Base-by-base conservation (phyloP, 495 filamentous ascomycete species). In the Trichoderma asperelloides region DNA sequence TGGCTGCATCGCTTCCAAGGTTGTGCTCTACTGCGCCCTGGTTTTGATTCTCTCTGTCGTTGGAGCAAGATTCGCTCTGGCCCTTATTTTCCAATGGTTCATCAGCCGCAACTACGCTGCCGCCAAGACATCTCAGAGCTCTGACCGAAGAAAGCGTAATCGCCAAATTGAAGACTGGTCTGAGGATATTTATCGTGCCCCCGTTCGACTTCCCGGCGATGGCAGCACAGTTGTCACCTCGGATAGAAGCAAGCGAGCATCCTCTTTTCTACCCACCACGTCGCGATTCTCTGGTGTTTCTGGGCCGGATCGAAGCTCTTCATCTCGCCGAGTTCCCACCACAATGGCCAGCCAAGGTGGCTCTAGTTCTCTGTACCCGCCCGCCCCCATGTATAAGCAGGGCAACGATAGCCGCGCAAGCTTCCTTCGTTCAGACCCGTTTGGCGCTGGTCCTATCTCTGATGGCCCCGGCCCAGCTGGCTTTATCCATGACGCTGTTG, bases 161-260 rank as follows among this genome's bases (percentile, higher is more conserved):
- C 88, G 91, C 68, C 91, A 98, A 74, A 99, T 99, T 67, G 96
- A 99, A 77, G 94, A 97, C 70, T 99, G 96, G 96, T 89, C 87
- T 15, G 93, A 99, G 68, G 96, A 99, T 70, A 98, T 98, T 71
- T 97, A 98, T 72, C 88, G 92, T 33, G 89, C 93, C 13, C 91
- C 91, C 2, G 91, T 91, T 67, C 88, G 91, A 62, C 79, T 97
- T 69, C 79, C 84, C 0, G 84, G 84, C 3, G 93, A 97, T 68
- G 81, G 81, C 6, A 85, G 82, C 74, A 82, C 85, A 69, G 78
- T 84, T 66, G 80, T 77, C 45, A 78, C 78, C 12, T 84, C 85
- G 12, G 91, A 95, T 69, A 83, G 89, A 43, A 91, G 84, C 81
- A 97, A 96, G 78, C 88, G 95, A 67, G 84, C 85, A 66, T 97